phyloP scores from a whole-genome alignment of 345 rosid species.

The Hibiscus syriacus region DNA sequence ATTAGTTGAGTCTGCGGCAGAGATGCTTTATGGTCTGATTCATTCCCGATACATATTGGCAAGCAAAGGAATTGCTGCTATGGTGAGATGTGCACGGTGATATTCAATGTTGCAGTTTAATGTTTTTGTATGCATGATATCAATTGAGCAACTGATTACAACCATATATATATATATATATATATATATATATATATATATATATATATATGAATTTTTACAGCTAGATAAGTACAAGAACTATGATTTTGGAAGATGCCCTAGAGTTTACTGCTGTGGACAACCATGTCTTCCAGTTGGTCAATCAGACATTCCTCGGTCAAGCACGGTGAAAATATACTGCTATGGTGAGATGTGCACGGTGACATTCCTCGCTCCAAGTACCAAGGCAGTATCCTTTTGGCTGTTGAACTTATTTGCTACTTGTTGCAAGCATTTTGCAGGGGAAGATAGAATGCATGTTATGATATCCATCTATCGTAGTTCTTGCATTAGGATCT shows the following conservation, averaged over 20 bases:
- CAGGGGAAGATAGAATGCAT: neutral
- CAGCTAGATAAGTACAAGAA: slow-evolving; percentile 92
- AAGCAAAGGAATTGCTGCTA: slow-evolving; percentile 89
- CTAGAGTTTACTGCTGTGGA: slow-evolving; percentile 93
- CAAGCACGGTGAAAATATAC: slow-evolving; percentile 83
- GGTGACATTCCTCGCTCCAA: slow-evolving; percentile 90
- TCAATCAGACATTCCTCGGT: slow-evolving; percentile 76
- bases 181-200: neutral
- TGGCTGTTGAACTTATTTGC: neutral
- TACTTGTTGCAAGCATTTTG: neutral
- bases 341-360: slow-evolving; percentile 96
- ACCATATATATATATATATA: neutral
- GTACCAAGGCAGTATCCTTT: slow-evolving; percentile 98
- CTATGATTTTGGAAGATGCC: slow-evolving; percentile 97
- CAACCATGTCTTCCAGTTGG: slow-evolving; percentile 95
- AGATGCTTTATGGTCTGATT: slow-evolving; percentile 95
- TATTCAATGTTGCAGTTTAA: neutral
- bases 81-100: slow-evolving; percentile 43
- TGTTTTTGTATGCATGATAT: neutral
- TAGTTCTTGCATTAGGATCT: neutral
- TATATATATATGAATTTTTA: neutral
- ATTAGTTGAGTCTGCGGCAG: slow-evolving; percentile 93
- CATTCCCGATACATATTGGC: slow-evolving; percentile 92
- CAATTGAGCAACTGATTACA: slow-evolving; percentile 6
- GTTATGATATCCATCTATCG: neutral